phyloP scores from a whole-genome alignment of 331 rosid species.

The Quercus lobata region DNA sequence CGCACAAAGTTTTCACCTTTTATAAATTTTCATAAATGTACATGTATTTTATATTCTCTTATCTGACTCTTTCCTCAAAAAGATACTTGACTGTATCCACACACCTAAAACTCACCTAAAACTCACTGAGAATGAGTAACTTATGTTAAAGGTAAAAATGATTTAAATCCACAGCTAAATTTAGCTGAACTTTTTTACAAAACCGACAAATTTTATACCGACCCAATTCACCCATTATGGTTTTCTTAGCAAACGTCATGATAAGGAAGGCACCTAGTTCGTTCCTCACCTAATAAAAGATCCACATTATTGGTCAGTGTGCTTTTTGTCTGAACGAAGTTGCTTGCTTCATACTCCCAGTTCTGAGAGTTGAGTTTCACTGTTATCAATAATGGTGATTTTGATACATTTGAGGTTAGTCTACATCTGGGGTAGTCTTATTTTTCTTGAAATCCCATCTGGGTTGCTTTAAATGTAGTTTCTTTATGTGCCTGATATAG shows the following conservation, averaged over 20 bases:
- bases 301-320: constrained; percentile 2
- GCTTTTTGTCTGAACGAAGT: constrained; percentile 6
- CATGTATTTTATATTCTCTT: neutral
- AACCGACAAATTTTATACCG: constrained; percentile 11
- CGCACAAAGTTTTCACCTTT: neutral
- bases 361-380: constrained; percentile 4
- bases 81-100: constrained; percentile 4
- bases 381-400: constrained; percentile 21
- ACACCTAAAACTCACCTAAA: neutral
- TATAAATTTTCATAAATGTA: neutral
- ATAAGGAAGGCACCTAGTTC: constrained; percentile 6
- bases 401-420: constrained; percentile 18
- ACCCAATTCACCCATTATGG: constrained; percentile 24
- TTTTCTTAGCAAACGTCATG: constrained; percentile 7
- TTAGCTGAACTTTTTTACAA: neutral
- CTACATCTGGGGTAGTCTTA: constrained; percentile 10
- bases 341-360: neutral
- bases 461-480: constrained; percentile 23
- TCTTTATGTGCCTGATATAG: neutral
- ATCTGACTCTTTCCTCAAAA: neutral
- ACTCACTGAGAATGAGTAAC: neutral
- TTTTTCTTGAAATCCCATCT: constrained; percentile 1
- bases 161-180: neutral
- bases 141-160: constrained; percentile 1
- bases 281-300: constrained; percentile 3